These are phyloP conservation scores for Bryoerythrophyllum caledonicum DNA, from an alignment of 225 moss, liverwort and hornwort species.

Conservation along the genomic window DNA sequence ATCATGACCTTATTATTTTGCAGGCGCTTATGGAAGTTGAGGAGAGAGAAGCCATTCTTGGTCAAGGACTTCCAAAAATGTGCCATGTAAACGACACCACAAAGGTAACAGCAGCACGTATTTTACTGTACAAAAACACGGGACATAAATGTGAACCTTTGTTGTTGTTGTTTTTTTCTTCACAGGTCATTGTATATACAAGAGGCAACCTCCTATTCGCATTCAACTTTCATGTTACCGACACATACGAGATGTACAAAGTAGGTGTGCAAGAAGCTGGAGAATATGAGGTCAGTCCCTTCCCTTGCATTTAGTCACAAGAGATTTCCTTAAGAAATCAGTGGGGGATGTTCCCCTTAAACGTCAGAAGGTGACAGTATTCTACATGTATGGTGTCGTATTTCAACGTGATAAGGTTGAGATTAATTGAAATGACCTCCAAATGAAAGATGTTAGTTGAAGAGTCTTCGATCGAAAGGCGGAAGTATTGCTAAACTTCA, in stretches of 20 bases:
- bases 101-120: slow-evolving; percentile 48
- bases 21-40: slow-evolving; percentile 88
- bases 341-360: too few species aligned
- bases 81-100: slow-evolving; percentile 82
- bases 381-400: too few species aligned
- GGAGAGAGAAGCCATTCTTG: slow-evolving; percentile 61
- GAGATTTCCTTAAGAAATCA: slow-evolving; percentile 13
- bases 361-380: too few species aligned
- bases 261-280: slow-evolving; percentile 91
- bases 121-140: not conserved
- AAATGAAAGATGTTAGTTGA: too few species aligned
- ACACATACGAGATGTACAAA: slow-evolving; percentile 90
- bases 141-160: not conserved
- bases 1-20: slow-evolving; percentile 5
- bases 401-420: too few species aligned
- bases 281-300: slow-evolving; percentile 71
- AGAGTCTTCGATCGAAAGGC: too few species aligned
- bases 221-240: slow-evolving; percentile 84
- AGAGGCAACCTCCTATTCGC: slow-evolving; percentile 82
- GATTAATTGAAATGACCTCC: too few species aligned
- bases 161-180: not conserved
- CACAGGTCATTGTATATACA: slow-evolving; percentile 74
- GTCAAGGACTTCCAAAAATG: slow-evolving; percentile 52
- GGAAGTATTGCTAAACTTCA: too few species aligned
- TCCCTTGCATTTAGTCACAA: not conserved